Evolutionary conservation across 2,329 filamentous ascomycete species (phyloP), one percentile per base, ranked within the genome.

Genomic region (Penicillium griseofulvum): DNA sequence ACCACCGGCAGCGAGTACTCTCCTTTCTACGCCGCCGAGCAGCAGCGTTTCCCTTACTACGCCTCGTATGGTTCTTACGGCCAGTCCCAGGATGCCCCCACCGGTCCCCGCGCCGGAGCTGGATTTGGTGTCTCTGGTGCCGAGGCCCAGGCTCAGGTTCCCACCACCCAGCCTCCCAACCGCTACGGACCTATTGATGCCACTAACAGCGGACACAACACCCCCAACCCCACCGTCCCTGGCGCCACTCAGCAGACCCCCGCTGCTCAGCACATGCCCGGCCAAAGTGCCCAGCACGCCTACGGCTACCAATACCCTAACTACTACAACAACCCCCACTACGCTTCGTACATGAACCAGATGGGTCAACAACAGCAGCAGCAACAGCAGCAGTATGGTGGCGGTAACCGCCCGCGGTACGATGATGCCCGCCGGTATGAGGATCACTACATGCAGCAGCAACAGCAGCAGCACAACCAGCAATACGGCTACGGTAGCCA

Each of bases 171-270:
- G 71, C 86, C 88, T 37, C 90, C 92, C 71, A 89, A 86, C 71
- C 88, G 87, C 64, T 87, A 87, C 67, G 82, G 76, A 45, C 78
- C 86, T 76, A 71, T 81, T 57, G 80, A 85, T 59, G 91, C 96
- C 52, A 89, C 91, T 68, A 91, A 88, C 78, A 96, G 91, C 71
- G 93, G 91, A 42, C 88, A 94, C 73, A 93, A 88, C 67, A 97
- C 92, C 2, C 92, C 93, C 34, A 94, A 95, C 77, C 91, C 92
- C 28, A 81, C 87, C 38, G 73, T 84, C 56, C 81, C 81, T 56
- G 78, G 75, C 49, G 81, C 82, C 56, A 80, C 83, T 56, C 82
- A 55, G 47, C 52, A 83, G 60, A 77, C 76, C 47, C 81, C 81
- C 46, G 73, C 76, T 58, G 79, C 79, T 57, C 80, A 82, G 64